Base-by-base conservation (phyloP, 2,329 filamentous ascomycete species). In the Endoconidiophora laricicola region DNA sequence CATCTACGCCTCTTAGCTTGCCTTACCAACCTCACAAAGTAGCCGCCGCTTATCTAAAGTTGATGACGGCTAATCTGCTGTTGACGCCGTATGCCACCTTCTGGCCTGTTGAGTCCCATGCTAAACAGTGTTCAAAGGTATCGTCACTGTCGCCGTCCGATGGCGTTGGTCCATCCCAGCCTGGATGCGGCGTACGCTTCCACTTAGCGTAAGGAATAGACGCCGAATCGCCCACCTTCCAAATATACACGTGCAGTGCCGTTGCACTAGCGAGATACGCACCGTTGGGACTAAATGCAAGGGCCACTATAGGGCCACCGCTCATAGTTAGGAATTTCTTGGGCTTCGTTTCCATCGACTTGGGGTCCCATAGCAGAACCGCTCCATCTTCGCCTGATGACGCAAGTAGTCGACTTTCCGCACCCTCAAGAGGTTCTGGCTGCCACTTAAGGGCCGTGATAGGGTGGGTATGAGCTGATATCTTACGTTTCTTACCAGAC, bases 21-120 rank as follows among this genome's bases (percentile, higher is more conserved):
- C 29, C 2, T 29, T 10, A 10, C 5, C 26, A 6, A 29, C 9
- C 29, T 33, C 29, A 12, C 29, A 4, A 33, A 33, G 29, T 9
- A 33, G 29, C 29, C 1, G 29, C 29, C 29, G 29, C 29, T 42
- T 54, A 55, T 36, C 68, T 64, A 54, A 73, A 73, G 57, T 69
- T 71, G 53, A 73, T 73, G 36, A 73, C 64, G 33, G 70, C 70
- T 56, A 73, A 66, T 59, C 72, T 66, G 57, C 71, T 79, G 57
- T 78, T 79, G 4, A 74, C 71, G 14, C 76, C 78, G 59, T 79
- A 81, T 0, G 77, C 77, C 52, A 81, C 64, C 57, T 74, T 78
- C 54, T 76, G 71, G 4, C 78, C 78, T 46, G 71, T 70, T 3
- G 71, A 66, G 61, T 81, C 76, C 78, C 78, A 81, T 55, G 70